These are phyloP conservation scores for Podospora anserina DNA, from an alignment of 495 filamentous ascomycete species.

Conservation along the genomic window DNA sequence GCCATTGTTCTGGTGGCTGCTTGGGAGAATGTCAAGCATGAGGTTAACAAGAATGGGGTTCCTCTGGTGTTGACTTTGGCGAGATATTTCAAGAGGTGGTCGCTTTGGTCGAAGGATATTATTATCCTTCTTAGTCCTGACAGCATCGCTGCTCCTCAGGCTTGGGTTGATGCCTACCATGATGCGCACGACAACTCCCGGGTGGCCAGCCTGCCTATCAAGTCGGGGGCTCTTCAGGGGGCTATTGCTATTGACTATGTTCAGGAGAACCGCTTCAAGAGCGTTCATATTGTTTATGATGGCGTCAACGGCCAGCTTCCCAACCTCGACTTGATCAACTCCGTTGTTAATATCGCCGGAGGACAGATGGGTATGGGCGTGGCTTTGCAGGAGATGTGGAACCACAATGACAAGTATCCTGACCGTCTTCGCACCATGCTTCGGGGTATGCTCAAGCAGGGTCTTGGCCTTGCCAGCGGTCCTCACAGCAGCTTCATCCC, in stretches of 20 bases:
- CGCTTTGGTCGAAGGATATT: conserved; percentile 97
- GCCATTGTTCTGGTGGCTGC: conserved; percentile 88
- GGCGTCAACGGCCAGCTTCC: conserved; percentile 94
- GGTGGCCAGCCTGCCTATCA: conserved; percentile 78
- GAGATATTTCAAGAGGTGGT: conserved; percentile 96
- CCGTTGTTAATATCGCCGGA: conserved; percentile 78
- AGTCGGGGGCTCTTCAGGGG: conserved; percentile 89
- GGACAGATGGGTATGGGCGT: conserved; percentile 89
- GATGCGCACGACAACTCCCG: conserved; percentile 66
- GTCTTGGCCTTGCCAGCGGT: conserved; percentile 82
- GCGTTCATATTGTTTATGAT: conserved; percentile 88
- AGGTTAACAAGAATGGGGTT: conserved; percentile 81
- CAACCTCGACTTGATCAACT: conserved; percentile 94
- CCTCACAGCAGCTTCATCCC: conserved; percentile 95
- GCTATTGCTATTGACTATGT: conserved; percentile 93
- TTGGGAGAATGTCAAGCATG: conserved; percentile 78
- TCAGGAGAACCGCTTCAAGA: conserved; percentile 75
- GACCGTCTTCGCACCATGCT: conserved; percentile 86
- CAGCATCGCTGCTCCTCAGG: conserved; percentile 85
- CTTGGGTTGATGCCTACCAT: conserved; percentile 98
- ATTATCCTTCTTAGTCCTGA: conserved; percentile 87
- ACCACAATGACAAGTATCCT: conserved; percentile 76
- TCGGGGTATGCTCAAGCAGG: conserved; percentile 89
- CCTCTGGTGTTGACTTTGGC: conserved; percentile 81
- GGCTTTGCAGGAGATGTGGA: conserved; percentile 80